Conservation (phyloP, 768 basidiomycete genomes). For the Suillus tomentosus region DNA sequence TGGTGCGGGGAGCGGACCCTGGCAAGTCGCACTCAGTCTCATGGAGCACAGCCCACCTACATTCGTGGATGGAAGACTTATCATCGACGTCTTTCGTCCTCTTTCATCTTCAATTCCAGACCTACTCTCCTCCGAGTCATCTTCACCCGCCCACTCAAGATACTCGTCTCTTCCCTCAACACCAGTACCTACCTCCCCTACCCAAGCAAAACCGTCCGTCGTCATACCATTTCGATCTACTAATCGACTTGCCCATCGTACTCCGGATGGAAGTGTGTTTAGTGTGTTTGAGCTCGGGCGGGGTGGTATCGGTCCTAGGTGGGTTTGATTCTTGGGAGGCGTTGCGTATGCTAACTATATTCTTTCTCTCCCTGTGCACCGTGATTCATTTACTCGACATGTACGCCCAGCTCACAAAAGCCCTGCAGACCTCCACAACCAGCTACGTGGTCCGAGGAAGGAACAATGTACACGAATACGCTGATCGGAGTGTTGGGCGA, state of each 20-base stretch:
- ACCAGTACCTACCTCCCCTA: constrained; percentile 1
- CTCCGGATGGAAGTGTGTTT: neutral
- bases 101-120: constrained; percentile 1
- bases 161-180: neutral
- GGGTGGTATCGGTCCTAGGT: neutral
- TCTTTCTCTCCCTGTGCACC: neutral
- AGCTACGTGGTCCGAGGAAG: constrained; percentile 21
- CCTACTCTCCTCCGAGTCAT: neutral
- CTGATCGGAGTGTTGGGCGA: constrained; percentile 42
- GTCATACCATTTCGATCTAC: neutral
- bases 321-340: neutral
- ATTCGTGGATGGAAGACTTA: constrained; percentile 53
- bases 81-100: constrained; percentile 40
- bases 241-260: neutral
- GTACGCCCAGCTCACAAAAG: neutral
- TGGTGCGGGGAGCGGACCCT: constrained; percentile 15
- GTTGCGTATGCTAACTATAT: neutral
- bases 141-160: neutral
- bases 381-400: neutral
- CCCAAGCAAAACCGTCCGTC: neutral
- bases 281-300: neutral
- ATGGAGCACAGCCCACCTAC: constrained; percentile 61
- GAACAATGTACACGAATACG: constrained; percentile 19
- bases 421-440: neutral
- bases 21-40: constrained; percentile 53